Conservation (phyloP, 2,329 filamentous ascomycete species). For the Diaporthe vaccinii region DNA sequence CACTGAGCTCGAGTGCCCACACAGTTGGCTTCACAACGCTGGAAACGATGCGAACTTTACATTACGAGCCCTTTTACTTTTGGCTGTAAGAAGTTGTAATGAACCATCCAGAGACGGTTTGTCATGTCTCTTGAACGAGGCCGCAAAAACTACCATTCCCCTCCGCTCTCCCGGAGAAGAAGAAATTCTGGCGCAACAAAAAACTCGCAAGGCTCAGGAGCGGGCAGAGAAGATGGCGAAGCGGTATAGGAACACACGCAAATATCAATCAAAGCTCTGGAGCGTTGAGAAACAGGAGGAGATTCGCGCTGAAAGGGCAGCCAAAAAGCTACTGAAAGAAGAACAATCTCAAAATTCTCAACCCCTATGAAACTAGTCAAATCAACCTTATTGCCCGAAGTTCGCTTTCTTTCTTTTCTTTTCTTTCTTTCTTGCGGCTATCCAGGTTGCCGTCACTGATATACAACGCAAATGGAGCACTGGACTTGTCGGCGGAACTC, state of each 20-base stretch:
- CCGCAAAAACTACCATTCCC: not conserved
- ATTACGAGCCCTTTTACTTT: not conserved
- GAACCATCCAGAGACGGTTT: not conserved
- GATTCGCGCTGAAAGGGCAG: not conserved
- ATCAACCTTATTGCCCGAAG: not conserved
- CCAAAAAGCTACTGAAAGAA: not conserved
- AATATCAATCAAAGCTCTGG: not conserved
- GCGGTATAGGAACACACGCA: not conserved
- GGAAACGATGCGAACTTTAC: not conserved
- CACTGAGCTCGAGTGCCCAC: not conserved
- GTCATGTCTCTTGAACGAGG: not conserved
- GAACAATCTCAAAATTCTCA: not conserved
- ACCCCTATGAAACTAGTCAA: not conserved
- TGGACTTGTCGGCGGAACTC: no score
- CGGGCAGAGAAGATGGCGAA: constrained; percentile 7
- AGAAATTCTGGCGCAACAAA: not conserved
- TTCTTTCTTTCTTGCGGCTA: no score
- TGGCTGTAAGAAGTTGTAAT: not conserved
- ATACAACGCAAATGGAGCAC: no score
- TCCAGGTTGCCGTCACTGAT: no score
- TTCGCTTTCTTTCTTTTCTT: no score
- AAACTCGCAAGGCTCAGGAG: not conserved
- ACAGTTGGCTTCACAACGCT: not conserved
- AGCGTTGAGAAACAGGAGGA: not conserved
- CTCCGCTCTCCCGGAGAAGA: not conserved